Conservation (phyloP, 345 rosid genomes). For the Litchi chinensis region DNA sequence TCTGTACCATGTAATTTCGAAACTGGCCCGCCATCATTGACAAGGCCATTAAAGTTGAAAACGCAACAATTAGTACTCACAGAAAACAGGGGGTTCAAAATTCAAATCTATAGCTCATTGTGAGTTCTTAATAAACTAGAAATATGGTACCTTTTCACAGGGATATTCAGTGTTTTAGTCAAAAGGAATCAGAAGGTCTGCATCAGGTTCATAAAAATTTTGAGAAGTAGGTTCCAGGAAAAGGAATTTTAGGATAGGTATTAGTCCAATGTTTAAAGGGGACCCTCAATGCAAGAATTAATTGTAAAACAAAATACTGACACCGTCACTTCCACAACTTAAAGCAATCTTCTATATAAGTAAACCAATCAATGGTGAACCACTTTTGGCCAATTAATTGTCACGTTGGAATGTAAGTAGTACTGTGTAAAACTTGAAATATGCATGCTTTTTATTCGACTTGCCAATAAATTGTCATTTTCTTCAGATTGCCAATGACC, state of each 20-base stretch:
- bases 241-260: background rate
- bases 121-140: background rate
- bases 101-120: background rate
- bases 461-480: constrained; percentile 83
- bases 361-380: background rate
- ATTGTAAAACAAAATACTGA: no score
- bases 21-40: constrained; percentile 98
- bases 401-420: background rate
- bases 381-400: background rate
- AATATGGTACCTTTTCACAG: background rate
- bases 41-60: constrained; percentile 34
- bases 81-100: background rate
- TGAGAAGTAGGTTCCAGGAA: background rate
- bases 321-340: background rate
- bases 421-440: background rate
- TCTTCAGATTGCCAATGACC: constrained; percentile 72
- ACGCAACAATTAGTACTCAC: background rate
- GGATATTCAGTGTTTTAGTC: background rate
- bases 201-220: background rate
- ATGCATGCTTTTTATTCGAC: constrained; percentile 17
- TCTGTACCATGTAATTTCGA: constrained; percentile 93
- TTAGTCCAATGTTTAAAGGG: background rate
- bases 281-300: background rate
- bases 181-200: background rate
- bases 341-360: background rate